Evolutionary conservation across 2,329 filamentous ascomycete species (phyloP), one percentile per base, ranked within the genome.

Genomic region (Cylindrodendrum hubeiense): DNA sequence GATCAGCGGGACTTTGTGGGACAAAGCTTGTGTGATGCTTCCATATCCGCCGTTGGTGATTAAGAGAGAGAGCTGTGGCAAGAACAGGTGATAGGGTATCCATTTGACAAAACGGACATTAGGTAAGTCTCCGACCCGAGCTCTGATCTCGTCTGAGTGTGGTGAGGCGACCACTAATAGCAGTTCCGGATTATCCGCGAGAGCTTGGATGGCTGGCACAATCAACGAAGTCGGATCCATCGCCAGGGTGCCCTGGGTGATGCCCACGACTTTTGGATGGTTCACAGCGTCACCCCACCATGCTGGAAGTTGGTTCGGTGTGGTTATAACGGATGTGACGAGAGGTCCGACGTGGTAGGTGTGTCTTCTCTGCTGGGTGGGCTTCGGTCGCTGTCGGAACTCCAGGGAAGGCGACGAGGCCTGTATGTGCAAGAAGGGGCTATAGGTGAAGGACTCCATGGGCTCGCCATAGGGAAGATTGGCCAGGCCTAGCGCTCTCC

Each of bases 31-130:
- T 0, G 77, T 79, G 53, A 80, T 72, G 37, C 78, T 79, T 17
- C 79, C 78, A 37, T 80, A 80, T 2, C 79, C 79, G 6, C 78
- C 79, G 19, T 80, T 80, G 4, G 79, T 80, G 46, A 80, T 73
- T 17, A 80, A 71, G 5, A 80, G 70, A 6, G 69, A 66, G 3
- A 79, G 73, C 19, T 74, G 75, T 0, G 78, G 78, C 1, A 81
- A 74, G 3, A 81, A 72, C 4, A 76, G 56, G 30, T 78, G 71
- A 50, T 81, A 80, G 3, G 79, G 79, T 19, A 81, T 71, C 76
- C 77, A 81, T 26, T 71, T 71, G 4, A 77, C 71, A 39, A 76
- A 79, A 5, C 70, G 71, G 5, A 79, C 74, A 28, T 80, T 79
- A 10, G 52, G 24, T 0, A 72, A 52, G 1, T 67, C 52, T n/a